Evolutionary conservation across 495 filamentous ascomycete genomes (phyloP).

Genomic region (Hypoxylon fuscum): DNA sequence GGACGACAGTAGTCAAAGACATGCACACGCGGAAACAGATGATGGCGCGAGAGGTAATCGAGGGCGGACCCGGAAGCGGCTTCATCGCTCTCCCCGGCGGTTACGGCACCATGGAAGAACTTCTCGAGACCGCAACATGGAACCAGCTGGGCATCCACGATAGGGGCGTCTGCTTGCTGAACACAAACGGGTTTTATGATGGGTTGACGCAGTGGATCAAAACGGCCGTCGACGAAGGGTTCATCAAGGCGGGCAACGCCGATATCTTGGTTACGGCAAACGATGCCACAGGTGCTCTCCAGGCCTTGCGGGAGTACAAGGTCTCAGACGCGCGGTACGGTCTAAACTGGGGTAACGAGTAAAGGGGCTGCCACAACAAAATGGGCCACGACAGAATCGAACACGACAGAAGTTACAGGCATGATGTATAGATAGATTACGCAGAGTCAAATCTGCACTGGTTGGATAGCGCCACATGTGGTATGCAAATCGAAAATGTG

Average conservation of each 20-base stretch:
- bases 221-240: conserved; percentile 78
- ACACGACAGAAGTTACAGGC: neutral
- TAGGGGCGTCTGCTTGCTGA: conserved; percentile 80
- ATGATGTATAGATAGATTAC: conserved; percentile 24
- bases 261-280: conserved; percentile 81
- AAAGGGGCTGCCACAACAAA: conserved; percentile 20
- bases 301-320: conserved; percentile 75
- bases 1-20: conserved; percentile 86
- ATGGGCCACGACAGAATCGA: conserved; percentile 27
- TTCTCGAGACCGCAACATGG: conserved; percentile 97
- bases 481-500: conserved; percentile 10
- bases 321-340: conserved; percentile 76
- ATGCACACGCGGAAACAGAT: conserved; percentile 95
- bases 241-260: conserved; percentile 72
- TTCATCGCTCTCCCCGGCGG: conserved; percentile 92
- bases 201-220: conserved; percentile 84
- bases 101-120: conserved; percentile 94
- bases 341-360: conserved; percentile 82
- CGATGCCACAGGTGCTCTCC: conserved; percentile 74
- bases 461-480: neutral
- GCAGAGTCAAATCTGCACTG: conserved; percentile 1
- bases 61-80: conserved; percentile 81
- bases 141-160: conserved; percentile 96
- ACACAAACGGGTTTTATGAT: conserved; percentile 91
- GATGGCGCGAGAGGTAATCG: conserved; percentile 87